Evolutionary conservation across 345 rosid species (phyloP).

Genomic region (Mercurialis annua): DNA sequence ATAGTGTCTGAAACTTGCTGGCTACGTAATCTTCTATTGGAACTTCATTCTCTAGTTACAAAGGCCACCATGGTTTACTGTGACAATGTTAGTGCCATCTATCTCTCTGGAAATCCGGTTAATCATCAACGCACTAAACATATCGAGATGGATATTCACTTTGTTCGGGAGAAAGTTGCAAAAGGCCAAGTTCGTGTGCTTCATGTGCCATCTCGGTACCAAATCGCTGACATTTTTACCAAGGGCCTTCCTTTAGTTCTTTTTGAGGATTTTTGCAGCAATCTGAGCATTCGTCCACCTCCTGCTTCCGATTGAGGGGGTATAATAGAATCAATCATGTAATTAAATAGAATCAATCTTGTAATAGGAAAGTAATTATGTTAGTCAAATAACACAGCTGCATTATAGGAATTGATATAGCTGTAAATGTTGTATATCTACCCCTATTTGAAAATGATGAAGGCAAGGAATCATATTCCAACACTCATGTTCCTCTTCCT

Average conservation of each 20-base stretch:
- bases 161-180: neutral
- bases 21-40: neutral
- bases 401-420: no score
- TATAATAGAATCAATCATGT: no score
- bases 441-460: no score
- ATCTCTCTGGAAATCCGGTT: neutral
- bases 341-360: no score
- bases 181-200: neutral
- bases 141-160: conserved; percentile 10
- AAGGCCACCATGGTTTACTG: neutral
- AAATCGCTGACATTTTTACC: neutral
- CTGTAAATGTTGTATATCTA: no score
- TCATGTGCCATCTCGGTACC: conserved; percentile 1
- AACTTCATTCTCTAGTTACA: neutral
- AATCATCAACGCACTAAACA: conserved; percentile 8
- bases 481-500: no score
- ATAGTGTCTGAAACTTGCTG: neutral
- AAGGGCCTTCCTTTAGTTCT: neutral
- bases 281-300: neutral
- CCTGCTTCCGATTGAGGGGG: neutral
- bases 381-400: no score
- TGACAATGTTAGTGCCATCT: neutral
- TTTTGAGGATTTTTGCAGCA: neutral
- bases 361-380: no score
- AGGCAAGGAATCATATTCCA: no score